A percentile compares a stretch with the other conserved stretches of the same genome.
Evolutionary conservation across 345 rosid genomes (phyloP).

Genomic region (Populus pruinosa): DNA sequence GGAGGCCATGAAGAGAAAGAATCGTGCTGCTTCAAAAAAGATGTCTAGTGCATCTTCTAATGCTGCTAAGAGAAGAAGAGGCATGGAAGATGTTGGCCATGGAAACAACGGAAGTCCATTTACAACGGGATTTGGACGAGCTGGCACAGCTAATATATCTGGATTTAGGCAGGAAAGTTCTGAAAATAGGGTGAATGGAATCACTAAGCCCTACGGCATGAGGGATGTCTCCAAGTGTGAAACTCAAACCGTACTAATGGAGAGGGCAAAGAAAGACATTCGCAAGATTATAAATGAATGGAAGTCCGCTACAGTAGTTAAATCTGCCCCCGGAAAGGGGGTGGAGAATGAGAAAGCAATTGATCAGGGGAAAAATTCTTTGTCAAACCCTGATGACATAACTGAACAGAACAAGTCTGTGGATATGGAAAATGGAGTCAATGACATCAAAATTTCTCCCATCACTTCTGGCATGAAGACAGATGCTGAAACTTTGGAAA

Average conservation of each 20-base stretch:
- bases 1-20: constrained; percentile 42
- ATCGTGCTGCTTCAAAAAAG: constrained; percentile 30
- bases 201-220: constrained; percentile 16
- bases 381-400: constrained; percentile 13
- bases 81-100: constrained; percentile 36
- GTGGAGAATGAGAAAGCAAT: constrained; percentile 14
- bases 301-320: constrained; percentile 5
- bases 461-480: constrained; percentile 18
- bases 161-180: constrained; percentile 16
- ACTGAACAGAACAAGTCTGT: constrained; percentile 11
- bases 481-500: constrained; percentile 32
- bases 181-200: constrained; percentile 28
- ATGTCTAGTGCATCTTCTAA: constrained; percentile 26
- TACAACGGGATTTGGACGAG: constrained; percentile 17
- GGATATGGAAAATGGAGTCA: constrained; percentile 13
- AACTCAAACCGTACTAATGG: constrained; percentile 11
- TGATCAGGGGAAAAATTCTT: constrained; percentile 21
- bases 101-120: constrained; percentile 27
- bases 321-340: constrained; percentile 21
- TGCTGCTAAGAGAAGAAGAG: constrained; percentile 45
- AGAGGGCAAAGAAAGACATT: constrained; percentile 14
- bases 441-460: constrained; percentile 8
- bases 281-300: constrained; percentile 11
- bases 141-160: constrained; percentile 9
- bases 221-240: constrained; percentile 11